phyloP scores from a whole-genome alignment of 2,329 filamentous ascomycete species.

The Ceratocystiopsis minuta region DNA sequence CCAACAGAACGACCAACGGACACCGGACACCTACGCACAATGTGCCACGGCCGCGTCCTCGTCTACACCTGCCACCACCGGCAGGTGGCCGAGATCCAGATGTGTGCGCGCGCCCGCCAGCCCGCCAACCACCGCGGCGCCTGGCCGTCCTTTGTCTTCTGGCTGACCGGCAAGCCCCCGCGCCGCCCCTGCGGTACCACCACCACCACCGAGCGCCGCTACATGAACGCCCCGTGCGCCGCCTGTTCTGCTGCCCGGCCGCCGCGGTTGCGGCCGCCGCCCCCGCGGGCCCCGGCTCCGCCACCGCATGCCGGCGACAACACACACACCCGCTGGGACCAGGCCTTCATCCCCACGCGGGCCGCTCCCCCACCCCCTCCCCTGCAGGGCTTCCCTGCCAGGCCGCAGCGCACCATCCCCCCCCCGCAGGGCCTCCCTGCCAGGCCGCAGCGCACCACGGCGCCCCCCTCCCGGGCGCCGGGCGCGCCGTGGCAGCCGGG shows the following conservation, averaged over 20 bases:
- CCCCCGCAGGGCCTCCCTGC: too few relatives aligned
- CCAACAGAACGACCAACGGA: background rate
- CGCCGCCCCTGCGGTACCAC: background rate
- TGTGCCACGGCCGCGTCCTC: constrained; percentile 3
- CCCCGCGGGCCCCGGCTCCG: too few relatives aligned
- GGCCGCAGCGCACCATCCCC: too few relatives aligned
- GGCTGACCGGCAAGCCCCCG: background rate
- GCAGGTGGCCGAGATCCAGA: background rate
- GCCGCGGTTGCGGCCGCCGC: background rate
- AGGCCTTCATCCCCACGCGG: too few relatives aligned
- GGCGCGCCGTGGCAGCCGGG: too few relatives aligned
- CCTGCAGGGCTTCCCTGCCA: too few relatives aligned
- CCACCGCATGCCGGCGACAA: too few relatives aligned
- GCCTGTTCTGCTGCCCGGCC: background rate
- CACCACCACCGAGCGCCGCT: background rate
- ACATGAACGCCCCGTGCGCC: background rate
- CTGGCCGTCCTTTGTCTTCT: background rate
- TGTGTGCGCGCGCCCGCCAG: background rate
- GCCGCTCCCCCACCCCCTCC: too few relatives aligned
- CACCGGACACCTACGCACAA: background rate
- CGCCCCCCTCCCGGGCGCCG: too few relatives aligned
- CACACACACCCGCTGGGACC: too few relatives aligned
- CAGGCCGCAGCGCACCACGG: too few relatives aligned
- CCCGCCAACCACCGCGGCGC: background rate
- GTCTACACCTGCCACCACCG: constrained; percentile 4